Conservation (phyloP, 164 flowering plant genomes). For the Tetracentron sinense region DNA sequence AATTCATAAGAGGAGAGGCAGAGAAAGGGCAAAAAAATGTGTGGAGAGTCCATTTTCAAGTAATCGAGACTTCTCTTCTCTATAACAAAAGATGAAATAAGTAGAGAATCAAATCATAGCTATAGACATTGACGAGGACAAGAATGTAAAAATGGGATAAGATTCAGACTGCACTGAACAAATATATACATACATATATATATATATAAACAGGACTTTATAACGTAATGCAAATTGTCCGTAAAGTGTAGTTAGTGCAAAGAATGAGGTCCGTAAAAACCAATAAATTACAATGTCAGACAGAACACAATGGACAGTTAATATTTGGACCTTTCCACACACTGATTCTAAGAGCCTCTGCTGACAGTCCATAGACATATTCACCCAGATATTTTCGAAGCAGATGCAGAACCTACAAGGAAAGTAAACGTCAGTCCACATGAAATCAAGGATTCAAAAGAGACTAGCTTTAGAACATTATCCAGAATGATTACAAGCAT, state of each 20-base stretch:
- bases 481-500: neutral
- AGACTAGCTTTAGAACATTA: neutral
- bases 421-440: too few relatives aligned
- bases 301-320: neutral
- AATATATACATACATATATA: too few relatives aligned
- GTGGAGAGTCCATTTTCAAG: too few relatives aligned
- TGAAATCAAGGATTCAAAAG: too few relatives aligned
- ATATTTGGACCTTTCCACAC: conserved; percentile 84
- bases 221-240: neutral
- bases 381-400: conserved; percentile 94
- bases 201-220: neutral
- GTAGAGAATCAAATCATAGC: neutral
- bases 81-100: too few relatives aligned
- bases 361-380: conserved; percentile 92
- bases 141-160: neutral
- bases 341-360: conserved; percentile 87
- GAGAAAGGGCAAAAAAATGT: neutral
- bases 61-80: too few relatives aligned
- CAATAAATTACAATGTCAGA: neutral
- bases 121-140: neutral
- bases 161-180: neutral
- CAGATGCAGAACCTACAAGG: conserved; percentile 77
- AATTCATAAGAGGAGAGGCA: neutral
- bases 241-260: neutral
- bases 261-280: neutral